Percentiles rank a stretch among this genome's conserved stretches.
These are phyloP conservation scores for Paxillus rubicundulus DNA, from an alignment of 768 basidiomycete species.

Conservation along the genomic window DNA sequence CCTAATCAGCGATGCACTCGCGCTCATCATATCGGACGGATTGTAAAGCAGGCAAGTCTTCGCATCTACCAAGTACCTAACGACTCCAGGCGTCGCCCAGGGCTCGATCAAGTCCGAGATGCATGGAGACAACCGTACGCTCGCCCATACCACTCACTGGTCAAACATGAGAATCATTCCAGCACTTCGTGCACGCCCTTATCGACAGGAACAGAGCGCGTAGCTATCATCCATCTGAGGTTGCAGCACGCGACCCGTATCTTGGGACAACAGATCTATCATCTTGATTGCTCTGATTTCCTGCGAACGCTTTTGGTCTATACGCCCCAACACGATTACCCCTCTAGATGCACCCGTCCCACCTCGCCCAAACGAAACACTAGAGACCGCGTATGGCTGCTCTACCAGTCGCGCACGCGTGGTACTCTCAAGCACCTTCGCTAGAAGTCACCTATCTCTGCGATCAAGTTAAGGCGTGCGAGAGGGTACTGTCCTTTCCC, in stretches of 20 bases:
- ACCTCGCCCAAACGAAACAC: constrained; percentile 65
- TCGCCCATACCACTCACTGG: not conserved
- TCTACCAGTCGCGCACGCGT: constrained; percentile 93
- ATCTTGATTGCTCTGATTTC: constrained; percentile 1
- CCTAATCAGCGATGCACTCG: constrained; percentile 30
- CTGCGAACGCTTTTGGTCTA: constrained; percentile 27
- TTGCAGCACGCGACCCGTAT: constrained; percentile 4
- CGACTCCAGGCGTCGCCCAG: constrained; percentile 54
- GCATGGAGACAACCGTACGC: constrained; percentile 59
- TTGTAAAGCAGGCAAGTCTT: constrained; percentile 19
- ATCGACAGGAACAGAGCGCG: constrained; percentile 52
- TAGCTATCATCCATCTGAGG: constrained; percentile 58
- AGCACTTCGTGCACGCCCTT: constrained; percentile 60
- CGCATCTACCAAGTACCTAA: constrained; percentile 45
- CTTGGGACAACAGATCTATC: not conserved
- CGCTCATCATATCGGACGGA: constrained; percentile 16
- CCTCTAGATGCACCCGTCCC: constrained; percentile 49
- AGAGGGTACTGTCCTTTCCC: constrained; percentile 59
- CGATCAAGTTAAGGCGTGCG: constrained; percentile 81
- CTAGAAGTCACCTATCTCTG: constrained; percentile 80
- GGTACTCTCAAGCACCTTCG: constrained; percentile 94
- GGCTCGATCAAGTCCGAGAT: constrained; percentile 43
- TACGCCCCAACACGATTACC: constrained; percentile 45
- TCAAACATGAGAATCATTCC: constrained; percentile 3
- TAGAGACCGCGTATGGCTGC: constrained; percentile 73